A percentile compares a stretch with the other conserved stretches of the same genome.
Conservation (phyloP, 345 rosid genomes). For the Eucalyptus pumila region DNA sequence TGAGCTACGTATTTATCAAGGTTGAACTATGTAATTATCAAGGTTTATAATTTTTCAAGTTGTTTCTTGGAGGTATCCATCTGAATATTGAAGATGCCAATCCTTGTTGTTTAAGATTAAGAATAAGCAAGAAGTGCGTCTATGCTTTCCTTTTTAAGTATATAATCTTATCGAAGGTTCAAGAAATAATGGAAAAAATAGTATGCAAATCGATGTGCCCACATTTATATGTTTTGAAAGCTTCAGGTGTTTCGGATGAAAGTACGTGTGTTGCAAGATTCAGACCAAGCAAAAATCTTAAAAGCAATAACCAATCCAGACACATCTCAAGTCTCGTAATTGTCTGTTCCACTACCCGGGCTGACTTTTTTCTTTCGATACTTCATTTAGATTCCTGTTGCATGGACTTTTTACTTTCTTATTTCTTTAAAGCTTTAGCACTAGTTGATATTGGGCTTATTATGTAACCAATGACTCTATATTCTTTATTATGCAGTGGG, state of each 20-base stretch:
- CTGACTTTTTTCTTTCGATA: neutral
- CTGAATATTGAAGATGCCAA: neutral
- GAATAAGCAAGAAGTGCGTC: neutral
- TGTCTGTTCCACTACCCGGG: neutral
- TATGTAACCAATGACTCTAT: neutral
- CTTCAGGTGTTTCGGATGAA: neutral
- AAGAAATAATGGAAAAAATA: neutral
- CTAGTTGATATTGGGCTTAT: neutral
- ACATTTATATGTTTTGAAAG: neutral
- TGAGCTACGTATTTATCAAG: neutral
- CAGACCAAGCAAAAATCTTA: neutral
- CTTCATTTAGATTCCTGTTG: neutral
- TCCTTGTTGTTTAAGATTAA: neutral
- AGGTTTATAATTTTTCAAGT: neutral
- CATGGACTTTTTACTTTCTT: neutral
- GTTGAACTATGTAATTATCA: neutral
- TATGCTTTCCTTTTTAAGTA: neutral
- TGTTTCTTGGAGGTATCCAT: neutral
- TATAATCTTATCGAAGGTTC: neutral
- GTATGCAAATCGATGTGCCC: neutral
- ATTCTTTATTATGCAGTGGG: slow-evolving; percentile 62
- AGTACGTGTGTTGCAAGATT: neutral
- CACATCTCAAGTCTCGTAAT: neutral
- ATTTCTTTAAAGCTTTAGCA: neutral
- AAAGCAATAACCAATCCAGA: neutral